Conservation (phyloP, 768 basidiomycete genomes). For the Mrakia gelida region DNA sequence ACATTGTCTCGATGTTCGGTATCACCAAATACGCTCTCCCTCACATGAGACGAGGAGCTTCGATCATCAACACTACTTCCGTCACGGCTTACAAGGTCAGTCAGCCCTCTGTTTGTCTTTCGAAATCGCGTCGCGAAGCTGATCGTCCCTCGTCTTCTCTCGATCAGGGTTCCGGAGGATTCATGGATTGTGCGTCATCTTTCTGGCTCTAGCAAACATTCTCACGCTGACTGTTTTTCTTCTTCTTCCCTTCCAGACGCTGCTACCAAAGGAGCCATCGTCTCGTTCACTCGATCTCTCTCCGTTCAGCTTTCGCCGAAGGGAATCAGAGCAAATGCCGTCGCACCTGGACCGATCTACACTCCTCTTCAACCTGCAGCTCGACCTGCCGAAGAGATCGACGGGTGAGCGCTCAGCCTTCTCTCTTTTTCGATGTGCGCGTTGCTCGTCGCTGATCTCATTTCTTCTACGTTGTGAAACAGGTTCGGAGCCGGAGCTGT, state of each 20-base stretch:
- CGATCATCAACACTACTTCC: conserved; percentile 61
- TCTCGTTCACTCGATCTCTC: conserved; percentile 57
- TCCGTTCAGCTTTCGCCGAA: conserved; percentile 55
- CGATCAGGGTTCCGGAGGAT: too few species aligned
- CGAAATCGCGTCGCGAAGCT: conserved; percentile 4
- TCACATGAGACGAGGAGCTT: conserved; percentile 56
- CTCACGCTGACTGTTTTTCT: background rate
- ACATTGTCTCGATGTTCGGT: conserved; percentile 60
- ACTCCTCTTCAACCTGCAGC: conserved; percentile 38
- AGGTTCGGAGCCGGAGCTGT: conserved; percentile 21
- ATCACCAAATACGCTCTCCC: conserved; percentile 57
- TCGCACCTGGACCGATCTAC: conserved; percentile 56
- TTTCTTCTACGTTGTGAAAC: too few species aligned
- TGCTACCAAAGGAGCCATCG: conserved; percentile 55
- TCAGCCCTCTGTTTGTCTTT: conserved; percentile 15
- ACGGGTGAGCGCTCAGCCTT: conserved; percentile 35
- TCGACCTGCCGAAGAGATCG: conserved; percentile 56
- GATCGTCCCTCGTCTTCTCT: background rate
- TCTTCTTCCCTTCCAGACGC: conserved; percentile 42
- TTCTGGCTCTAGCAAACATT: too few species aligned
- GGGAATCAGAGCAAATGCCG: conserved; percentile 57
- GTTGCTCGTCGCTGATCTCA: too few species aligned
- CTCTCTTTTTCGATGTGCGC: too few species aligned
- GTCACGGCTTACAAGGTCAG: conserved; percentile 53
- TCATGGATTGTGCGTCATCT: background rate